Base-by-base conservation (phyloP, 1,284 basidiomycete genomes). In the Puccinia coronata region DNA sequence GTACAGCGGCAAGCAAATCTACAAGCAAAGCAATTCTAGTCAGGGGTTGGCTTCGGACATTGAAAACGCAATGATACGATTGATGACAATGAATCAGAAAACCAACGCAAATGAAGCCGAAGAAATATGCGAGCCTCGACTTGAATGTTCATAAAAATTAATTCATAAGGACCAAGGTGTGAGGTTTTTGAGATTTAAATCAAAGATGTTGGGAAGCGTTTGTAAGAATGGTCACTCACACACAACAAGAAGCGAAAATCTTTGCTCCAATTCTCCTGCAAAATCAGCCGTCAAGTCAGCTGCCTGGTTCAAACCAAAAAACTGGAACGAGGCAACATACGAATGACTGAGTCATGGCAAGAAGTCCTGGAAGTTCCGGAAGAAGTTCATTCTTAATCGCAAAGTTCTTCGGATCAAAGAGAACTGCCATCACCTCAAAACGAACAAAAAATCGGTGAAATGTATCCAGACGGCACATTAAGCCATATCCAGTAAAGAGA, bases 1-100 rank as follows among this genome's bases (percentile, higher is more conserved):
- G 20, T 63, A 63, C n/a, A 63, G 36, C n/a, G 61, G 61, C 61
- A 63, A 63, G 8, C 36, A 63, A 39, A 39, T 41, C 61, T 63
- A 23, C 2, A 63, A 39, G 61, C 5, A n/a, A 34, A 39, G 20
- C 11, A 63, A 39, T 9, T 18, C 36, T 47, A 34, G 12, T 34
- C 16, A 59, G 57, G 11, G 34, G 57, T 36, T 34, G 2, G 18
- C 28, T 39, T 11, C 39, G 12, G 36, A n/a, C n/a, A 8, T 47
- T 47, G 51, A n/a, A 36, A 36, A 20, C 14, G 31, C 8, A 36
- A n/a, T 18, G 34, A n/a, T 39, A n/a, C 20, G 23, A 36, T 61
- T 16, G 20, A 20, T 39, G 23, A 31, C 2, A 8, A 11, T 11
- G 25, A 31, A 39, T 34, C 16, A 59, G 11, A 23, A 28, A 63